Conservation (phyloP, 2,329 filamentous ascomycete genomes). For the Hypoxylon sp. region DNA sequence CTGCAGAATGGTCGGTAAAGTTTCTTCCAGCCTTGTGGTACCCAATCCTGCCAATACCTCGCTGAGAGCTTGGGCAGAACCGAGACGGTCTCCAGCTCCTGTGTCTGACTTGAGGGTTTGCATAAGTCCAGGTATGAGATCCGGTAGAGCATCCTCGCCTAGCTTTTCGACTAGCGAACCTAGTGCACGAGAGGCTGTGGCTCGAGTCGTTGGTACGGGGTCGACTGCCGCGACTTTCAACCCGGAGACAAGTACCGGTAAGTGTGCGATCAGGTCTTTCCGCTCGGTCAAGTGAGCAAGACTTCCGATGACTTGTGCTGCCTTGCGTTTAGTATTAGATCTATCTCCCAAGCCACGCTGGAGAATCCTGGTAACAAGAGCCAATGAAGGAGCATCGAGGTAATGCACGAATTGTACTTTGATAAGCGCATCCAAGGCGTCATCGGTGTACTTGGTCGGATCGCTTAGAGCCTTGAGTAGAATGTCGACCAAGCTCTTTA, state of each 20-base stretch:
- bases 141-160: constrained; percentile 94
- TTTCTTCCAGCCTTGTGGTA: constrained; percentile 93
- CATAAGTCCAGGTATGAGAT: constrained; percentile 98
- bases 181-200: constrained; percentile 94
- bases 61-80: constrained; percentile 94
- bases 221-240: constrained; percentile 92
- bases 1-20: constrained; percentile 93
- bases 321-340: constrained; percentile 95
- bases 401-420: constrained; percentile 99
- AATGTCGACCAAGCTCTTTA: constrained; percentile 91
- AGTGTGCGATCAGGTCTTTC: constrained; percentile 90
- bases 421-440: constrained; percentile 92
- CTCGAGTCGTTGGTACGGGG: constrained; percentile 94
- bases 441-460: constrained; percentile 96
- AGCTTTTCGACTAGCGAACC: constrained; percentile 98
- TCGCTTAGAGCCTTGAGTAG: constrained; percentile 97
- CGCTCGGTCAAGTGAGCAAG: constrained; percentile 96
- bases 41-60: constrained; percentile 97
- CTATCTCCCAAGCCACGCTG: constrained; percentile 92
- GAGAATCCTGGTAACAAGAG: constrained; percentile 93
- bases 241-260: constrained; percentile 92
- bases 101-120: constrained; percentile 97
- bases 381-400: constrained; percentile 95
- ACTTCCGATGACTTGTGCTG: constrained; percentile 97
- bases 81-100: constrained; percentile 93